Evolutionary conservation across 441 rosid genomes (phyloP), one percentile per base, ranked within the genome.

Genomic region (Monsonia emarginata): DNA sequence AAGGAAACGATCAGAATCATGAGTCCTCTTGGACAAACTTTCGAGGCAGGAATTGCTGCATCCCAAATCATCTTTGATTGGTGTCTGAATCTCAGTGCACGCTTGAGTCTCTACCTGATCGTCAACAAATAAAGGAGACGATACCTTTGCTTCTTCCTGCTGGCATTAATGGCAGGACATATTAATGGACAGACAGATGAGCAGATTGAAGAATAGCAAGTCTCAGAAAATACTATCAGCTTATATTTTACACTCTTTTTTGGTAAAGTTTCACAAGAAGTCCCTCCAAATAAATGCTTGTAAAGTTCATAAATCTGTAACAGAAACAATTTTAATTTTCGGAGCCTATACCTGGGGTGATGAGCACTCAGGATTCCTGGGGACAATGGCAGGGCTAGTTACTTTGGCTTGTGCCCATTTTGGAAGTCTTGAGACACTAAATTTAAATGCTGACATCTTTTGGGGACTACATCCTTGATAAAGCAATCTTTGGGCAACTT

Each of bases 371-470:
- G 78, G 80, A 79, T 74, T 69, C 57, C 22, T 25, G 59, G 69
- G 65, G 72, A 68, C 65, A 63, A 58, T 72, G 67, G 48, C 69
- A 1, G 80, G 38, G 72, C 76, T 69, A 65, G 75, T 79, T 63
- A 87, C 84, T 83, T 83, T 87, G 26, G 76, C 66, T 78, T 86
- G 96, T 19, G 97, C 97, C 97, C 97, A 87, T 63, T 77, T 86
- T 67, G 97, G 97, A 76, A 91, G 88, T 66, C 91, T 77, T 65
- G 96, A 91, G 76, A 87, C 75, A 66, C 87, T 87, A 73, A 88
- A 87, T 78, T 81, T 87, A 76, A 86, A 88, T 65, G 82, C 75
- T 73, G 91, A 69, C 71, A 84, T 76, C 83, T 83, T 75, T 36
- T 75, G 83, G 26, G 84, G 74, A 75, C 72, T 65, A 48, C 65